Conservation (phyloP, 495 filamentous ascomycete genomes). For the Hypoxylon fragiforme region DNA sequence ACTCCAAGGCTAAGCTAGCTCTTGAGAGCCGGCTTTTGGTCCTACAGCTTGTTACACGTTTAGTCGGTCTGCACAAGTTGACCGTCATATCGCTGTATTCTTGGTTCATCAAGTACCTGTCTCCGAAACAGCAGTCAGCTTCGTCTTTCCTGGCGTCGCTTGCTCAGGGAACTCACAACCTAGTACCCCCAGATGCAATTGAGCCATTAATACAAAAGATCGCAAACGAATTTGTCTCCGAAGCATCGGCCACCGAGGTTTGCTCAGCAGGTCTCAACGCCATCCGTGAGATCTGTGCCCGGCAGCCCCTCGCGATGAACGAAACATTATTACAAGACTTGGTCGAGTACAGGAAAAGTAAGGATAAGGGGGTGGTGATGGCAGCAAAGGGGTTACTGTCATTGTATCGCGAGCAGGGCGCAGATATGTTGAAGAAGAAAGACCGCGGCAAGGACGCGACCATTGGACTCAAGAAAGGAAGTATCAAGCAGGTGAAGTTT, state of each 20-base stretch:
- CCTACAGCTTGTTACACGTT: constrained; percentile 83
- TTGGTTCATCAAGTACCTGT: constrained; percentile 81
- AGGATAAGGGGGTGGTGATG: constrained; percentile 98
- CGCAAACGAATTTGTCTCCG: constrained; percentile 95
- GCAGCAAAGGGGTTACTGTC: constrained; percentile 87
- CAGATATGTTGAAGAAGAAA: constrained; percentile 85
- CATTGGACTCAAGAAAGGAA: constrained; percentile 73
- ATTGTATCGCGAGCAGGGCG: constrained; percentile 86
- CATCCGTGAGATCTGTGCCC: constrained; percentile 88
- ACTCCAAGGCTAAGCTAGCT: constrained; percentile 77
- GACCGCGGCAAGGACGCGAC: constrained; percentile 93
- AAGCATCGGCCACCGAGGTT: constrained; percentile 88
- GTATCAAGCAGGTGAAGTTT: constrained; percentile 70
- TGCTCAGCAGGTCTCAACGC: constrained; percentile 91
- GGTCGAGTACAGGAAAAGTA: constrained; percentile 93
- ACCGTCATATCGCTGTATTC: constrained; percentile 63
- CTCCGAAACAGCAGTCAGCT: constrained; percentile 86
- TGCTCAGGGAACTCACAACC: constrained; percentile 85
- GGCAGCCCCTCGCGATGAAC: constrained; percentile 93
- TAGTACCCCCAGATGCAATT: constrained; percentile 91
- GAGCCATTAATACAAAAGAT: constrained; percentile 94
- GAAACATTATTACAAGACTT: constrained; percentile 95
- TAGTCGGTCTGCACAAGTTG: constrained; percentile 92
- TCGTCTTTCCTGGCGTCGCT: constrained; percentile 93
- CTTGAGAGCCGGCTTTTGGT: constrained; percentile 90